A percentile compares a stretch with the other conserved stretches of the same genome.
Evolutionary conservation across 257 asterid species (phyloP).

Genomic region (Cinchona pubescens): DNA sequence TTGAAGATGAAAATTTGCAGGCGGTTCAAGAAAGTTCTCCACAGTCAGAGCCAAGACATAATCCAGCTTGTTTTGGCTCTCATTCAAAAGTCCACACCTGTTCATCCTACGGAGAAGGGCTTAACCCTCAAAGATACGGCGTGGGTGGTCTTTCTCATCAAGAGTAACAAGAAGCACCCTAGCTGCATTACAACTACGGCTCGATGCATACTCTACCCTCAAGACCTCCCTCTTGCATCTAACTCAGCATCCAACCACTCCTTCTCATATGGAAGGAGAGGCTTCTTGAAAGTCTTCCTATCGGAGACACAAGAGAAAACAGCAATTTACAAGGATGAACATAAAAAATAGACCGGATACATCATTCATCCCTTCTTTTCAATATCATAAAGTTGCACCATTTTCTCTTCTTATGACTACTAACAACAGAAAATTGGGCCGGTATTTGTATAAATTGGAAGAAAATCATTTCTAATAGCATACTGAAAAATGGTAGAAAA

Average conservation of each 20-base stretch:
- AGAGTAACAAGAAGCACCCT: conserved; percentile 56
- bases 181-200: conserved; percentile 63
- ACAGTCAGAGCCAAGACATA: conserved; percentile 47
- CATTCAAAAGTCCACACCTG: conserved; percentile 41
- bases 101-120: conserved; percentile 71
- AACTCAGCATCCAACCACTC: conserved; percentile 65
- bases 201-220: conserved; percentile 64
- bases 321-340: too few relatives aligned
- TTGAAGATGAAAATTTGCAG: conserved; percentile 42
- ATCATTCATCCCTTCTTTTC: background rate
- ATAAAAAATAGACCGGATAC: too few relatives aligned
- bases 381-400: background rate
- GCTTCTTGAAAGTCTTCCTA: conserved; percentile 74
- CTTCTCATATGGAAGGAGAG: conserved; percentile 65
- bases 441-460: background rate
- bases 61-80: conserved; percentile 50
- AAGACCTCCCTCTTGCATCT: conserved; percentile 68
- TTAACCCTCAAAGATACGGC: conserved; percentile 70
- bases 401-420: too few relatives aligned
- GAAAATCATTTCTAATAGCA: background rate
- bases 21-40: conserved; percentile 47
- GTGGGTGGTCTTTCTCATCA: conserved; percentile 64
- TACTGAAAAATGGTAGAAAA: background rate
- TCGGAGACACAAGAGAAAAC: conserved; percentile 16
- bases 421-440: too few relatives aligned